A percentile compares a stretch with the other conserved stretches of the same genome.
Conservation (phyloP, 202 grass and related monocot genomes). For the Musa balbisiana region DNA sequence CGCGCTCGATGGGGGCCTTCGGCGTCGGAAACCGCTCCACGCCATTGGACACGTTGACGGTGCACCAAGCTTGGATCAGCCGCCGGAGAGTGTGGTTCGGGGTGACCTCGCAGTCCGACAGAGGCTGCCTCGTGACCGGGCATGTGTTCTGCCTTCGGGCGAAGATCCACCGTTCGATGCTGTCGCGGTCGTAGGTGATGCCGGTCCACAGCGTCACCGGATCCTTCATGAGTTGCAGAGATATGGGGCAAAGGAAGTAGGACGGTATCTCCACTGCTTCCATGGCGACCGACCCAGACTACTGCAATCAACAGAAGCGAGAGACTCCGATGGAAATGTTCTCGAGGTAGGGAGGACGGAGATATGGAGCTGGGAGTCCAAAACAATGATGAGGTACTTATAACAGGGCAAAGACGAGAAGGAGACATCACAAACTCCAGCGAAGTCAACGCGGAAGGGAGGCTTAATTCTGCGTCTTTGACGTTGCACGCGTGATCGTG, state of each 20-base stretch:
- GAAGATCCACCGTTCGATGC: constrained; percentile 61
- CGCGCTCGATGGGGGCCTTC: neutral
- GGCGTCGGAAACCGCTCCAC: neutral
- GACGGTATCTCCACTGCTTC: neutral
- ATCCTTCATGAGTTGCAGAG: constrained; percentile 76
- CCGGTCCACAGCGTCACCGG: constrained; percentile 66
- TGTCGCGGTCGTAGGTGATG: constrained; percentile 69
- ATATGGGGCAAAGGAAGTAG: constrained; percentile 85
- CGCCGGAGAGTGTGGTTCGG: constrained; percentile 54
- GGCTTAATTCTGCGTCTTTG: too few relatives aligned
- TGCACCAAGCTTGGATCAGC: constrained; percentile 61
- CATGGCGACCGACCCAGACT: neutral
- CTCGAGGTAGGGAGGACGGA: too few relatives aligned
- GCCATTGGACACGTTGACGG: constrained; percentile 29
- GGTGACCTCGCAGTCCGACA: constrained; percentile 39
- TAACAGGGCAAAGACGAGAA: too few relatives aligned
- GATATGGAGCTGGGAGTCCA: too few relatives aligned
- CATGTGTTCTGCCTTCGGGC: constrained; percentile 27
- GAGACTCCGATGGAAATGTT: too few relatives aligned
- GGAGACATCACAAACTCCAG: too few relatives aligned
- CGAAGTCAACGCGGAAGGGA: too few relatives aligned
- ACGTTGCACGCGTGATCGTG: too few relatives aligned
- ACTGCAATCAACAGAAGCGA: too few relatives aligned
- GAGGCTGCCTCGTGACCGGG: constrained; percentile 54
- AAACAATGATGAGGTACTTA: too few relatives aligned